Conservation (phyloP, 192 early-diverging fungal species). For the Entomortierella lignicola region DNA sequence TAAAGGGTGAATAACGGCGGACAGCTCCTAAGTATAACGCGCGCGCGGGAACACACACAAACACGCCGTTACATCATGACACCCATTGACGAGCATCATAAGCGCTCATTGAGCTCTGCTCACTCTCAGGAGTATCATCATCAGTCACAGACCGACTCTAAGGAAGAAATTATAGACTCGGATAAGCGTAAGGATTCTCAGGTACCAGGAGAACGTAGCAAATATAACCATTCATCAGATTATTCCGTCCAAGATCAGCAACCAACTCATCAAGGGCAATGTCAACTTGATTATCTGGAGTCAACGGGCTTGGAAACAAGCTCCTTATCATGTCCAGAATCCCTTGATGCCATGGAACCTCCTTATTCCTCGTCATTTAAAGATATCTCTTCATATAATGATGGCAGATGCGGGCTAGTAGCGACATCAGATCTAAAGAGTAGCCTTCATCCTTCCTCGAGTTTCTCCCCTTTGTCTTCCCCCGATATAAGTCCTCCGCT, state of each 20-base stretch:
- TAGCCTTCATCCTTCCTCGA: not conserved
- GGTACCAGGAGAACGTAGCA: not conserved
- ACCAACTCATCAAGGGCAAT: not conserved
- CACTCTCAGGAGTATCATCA: not conserved
- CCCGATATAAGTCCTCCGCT: too few species aligned
- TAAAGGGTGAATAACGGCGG: not conserved
- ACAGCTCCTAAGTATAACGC: not conserved
- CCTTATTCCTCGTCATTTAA: conserved; percentile 2
- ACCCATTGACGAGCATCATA: not conserved
- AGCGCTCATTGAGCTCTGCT: too few species aligned
- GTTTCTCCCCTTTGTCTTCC: not conserved
- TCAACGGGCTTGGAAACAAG: not conserved
- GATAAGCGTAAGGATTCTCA: not conserved
- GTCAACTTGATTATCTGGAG: not conserved
- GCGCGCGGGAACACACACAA: not conserved
- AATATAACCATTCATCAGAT: not conserved
- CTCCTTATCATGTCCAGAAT: not conserved
- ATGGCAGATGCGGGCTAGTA: not conserved
- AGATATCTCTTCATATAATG: not conserved
- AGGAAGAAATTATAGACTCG: conserved; percentile 5
- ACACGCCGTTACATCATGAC: not conserved
- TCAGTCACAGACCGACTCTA: not conserved
- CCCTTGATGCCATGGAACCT: not conserved
- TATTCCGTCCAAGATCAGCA: not conserved
- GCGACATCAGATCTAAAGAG: not conserved